These are phyloP conservation scores for Intubia oerlemansii DNA, from an alignment of 2,329 filamentous ascomycete genomes.

Conservation along the genomic window DNA sequence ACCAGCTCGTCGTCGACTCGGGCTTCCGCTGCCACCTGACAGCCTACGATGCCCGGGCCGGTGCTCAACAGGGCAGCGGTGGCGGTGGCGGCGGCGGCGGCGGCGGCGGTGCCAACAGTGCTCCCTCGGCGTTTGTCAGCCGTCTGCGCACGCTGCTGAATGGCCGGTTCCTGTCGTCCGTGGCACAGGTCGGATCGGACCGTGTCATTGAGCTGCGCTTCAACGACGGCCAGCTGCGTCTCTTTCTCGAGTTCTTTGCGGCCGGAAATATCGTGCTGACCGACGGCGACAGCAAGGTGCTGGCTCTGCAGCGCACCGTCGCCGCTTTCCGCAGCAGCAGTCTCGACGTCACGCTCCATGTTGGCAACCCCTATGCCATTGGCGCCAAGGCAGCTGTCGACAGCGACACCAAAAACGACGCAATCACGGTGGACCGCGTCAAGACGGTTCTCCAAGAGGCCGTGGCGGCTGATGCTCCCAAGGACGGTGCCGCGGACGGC, in stretches of 20 bases:
- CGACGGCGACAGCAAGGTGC: slow-evolving; percentile 60
- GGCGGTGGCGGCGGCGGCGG: neutral
- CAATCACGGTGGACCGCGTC: slow-evolving; percentile 53
- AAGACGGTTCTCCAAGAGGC: slow-evolving; percentile 43
- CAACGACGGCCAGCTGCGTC: slow-evolving; percentile 68
- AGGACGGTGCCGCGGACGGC: slow-evolving; percentile 6
- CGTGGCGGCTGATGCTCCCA: slow-evolving; percentile 21
- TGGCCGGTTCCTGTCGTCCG: slow-evolving; percentile 59
- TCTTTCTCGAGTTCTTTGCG: slow-evolving; percentile 93
- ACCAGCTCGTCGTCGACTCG: slow-evolving; percentile 81
- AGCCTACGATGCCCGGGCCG: slow-evolving; percentile 56
- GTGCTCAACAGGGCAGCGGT: slow-evolving; percentile 40
- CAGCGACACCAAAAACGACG: slow-evolving; percentile 80
- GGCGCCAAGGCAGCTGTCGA: slow-evolving; percentile 33
- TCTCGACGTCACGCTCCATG: slow-evolving; percentile 7
- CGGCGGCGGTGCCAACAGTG: slow-evolving; percentile 10
- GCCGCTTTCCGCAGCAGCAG: slow-evolving; percentile 8
- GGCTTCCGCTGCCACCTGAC: slow-evolving; percentile 94
- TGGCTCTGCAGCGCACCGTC: slow-evolving; percentile 45
- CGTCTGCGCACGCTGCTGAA: slow-evolving; percentile 75
- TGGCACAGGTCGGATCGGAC: slow-evolving; percentile 79
- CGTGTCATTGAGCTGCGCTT: slow-evolving; percentile 83
- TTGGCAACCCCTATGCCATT: slow-evolving; percentile 20
- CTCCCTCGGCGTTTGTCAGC: slow-evolving; percentile 69
- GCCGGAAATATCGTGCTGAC: slow-evolving; percentile 86